Evolutionary conservation across 2,329 filamentous ascomycete genomes (phyloP).

Genomic region (Purpureocillium takamizusanense): DNA sequence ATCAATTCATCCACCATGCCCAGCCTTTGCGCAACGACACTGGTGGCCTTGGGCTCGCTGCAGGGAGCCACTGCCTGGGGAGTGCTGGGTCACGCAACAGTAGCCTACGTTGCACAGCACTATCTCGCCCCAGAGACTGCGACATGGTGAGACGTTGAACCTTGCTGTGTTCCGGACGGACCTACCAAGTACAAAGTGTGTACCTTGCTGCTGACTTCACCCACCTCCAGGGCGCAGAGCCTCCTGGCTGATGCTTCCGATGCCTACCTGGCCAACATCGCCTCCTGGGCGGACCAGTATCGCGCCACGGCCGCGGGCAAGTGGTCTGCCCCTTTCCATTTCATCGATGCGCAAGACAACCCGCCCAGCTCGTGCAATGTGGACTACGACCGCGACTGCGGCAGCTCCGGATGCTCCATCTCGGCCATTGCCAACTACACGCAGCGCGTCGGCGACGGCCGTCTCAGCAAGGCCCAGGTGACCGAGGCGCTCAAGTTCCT

Average conservation of each 20-base stretch:
- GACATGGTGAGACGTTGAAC: conserved; percentile 6
- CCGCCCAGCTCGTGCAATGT: conserved; percentile 18
- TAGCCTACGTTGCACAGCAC: conserved; percentile 43
- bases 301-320: conserved; percentile 34
- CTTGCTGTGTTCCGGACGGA: too few species aligned
- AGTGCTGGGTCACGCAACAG: conserved; percentile 38
- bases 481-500: conserved; percentile 16
- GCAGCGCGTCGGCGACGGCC: conserved; percentile 11
- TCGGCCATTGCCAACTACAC: conserved; percentile 18
- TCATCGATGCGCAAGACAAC: conserved; percentile 38
- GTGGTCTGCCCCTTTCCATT: conserved; percentile 39
- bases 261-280: conserved; percentile 38
- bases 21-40: conserved; percentile 5
- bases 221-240: conserved; percentile 8
- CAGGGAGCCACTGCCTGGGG: conserved; percentile 26
- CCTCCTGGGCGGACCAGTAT: conserved; percentile 34
- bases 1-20: conserved; percentile 5
- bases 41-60: conserved; percentile 7
- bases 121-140: conserved; percentile 32
- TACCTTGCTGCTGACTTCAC: too few species aligned
- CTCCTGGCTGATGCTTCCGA: conserved; percentile 31
- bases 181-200: too few species aligned
- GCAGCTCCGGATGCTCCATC: conserved; percentile 14
- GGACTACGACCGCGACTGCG: conserved; percentile 33
- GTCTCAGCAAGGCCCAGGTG: conserved; percentile 7